These are phyloP conservation scores for Avena insularis DNA, from an alignment of 176 grass and related monocot species.

Conservation along the genomic window DNA sequence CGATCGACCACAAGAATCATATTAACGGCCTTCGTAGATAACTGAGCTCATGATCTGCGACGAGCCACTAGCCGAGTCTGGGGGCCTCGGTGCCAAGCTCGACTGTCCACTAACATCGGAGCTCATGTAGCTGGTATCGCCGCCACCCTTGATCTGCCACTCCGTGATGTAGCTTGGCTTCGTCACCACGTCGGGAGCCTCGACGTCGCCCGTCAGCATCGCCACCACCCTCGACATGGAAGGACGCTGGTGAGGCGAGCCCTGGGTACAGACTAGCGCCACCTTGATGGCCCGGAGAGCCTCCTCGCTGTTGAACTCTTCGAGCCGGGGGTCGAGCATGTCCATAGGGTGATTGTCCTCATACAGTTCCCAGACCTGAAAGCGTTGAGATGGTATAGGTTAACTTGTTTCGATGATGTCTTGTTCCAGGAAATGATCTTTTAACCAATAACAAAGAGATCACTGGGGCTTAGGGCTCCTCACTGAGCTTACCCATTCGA, in stretches of 20 bases:
- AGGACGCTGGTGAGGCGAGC: conserved; percentile 60
- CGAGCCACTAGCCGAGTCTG: neutral
- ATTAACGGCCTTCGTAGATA: conserved; percentile 49
- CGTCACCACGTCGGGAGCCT: conserved; percentile 42
- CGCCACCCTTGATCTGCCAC: conserved; percentile 62
- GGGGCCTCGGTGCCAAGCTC: neutral
- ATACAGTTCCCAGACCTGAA: conserved; percentile 73
- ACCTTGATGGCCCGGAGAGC: conserved; percentile 58
- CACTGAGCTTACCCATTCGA: conserved; percentile 78
- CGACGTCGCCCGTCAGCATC: conserved; percentile 63
- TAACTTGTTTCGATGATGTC: neutral
- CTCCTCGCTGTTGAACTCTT: conserved; percentile 51
- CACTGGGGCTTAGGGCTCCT: neutral
- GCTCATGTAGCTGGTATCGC: conserved; percentile 40
- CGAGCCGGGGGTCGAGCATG: conserved; percentile 57
- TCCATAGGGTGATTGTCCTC: conserved; percentile 50
- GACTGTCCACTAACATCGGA: conserved; percentile 37
- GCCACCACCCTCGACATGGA: conserved; percentile 76
- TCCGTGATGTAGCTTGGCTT: conserved; percentile 82
- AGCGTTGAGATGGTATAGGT: neutral
- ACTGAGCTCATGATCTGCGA: conserved; percentile 44
- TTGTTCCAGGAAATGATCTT: neutral
- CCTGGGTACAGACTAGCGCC: conserved; percentile 75
- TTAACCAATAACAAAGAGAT: neutral
- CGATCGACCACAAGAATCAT: no score